These are phyloP conservation scores for Pseudocercospora cruenta DNA, from an alignment of 2,329 filamentous ascomycete species.

Conservation along the genomic window DNA sequence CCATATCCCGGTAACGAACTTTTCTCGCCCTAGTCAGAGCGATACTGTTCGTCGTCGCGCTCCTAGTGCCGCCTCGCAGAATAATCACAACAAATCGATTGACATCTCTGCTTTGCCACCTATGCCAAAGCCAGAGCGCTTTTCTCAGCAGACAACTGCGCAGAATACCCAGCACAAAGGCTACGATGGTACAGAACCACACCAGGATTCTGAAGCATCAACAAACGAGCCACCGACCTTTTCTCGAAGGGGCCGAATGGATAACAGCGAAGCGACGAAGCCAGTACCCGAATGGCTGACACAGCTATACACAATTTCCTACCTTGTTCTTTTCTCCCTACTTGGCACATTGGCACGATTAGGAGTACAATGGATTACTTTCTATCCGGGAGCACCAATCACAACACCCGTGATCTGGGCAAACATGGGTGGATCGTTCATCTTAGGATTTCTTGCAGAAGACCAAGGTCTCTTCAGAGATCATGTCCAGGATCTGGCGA, in stretches of 20 bases:
- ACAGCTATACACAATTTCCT: conserved; percentile 68
- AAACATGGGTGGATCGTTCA: conserved; percentile 77
- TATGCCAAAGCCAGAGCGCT: conserved; percentile 22
- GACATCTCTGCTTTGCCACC: conserved; percentile 26
- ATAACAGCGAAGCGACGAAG: not conserved
- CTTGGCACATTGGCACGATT: conserved; percentile 82
- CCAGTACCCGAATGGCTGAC: conserved; percentile 40
- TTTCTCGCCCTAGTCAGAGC: conserved; percentile 17
- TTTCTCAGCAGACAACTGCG: conserved; percentile 24
- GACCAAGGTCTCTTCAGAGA: conserved; percentile 74
- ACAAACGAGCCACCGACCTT: conserved; percentile 20
- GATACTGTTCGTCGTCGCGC: not conserved
- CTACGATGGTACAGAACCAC: conserved; percentile 11
- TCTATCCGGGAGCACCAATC: conserved; percentile 76
- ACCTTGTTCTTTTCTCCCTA: conserved; percentile 83
- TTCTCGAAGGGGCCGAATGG: conserved; percentile 20
- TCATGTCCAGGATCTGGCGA: conserved; percentile 59
- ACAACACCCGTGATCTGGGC: conserved; percentile 80
- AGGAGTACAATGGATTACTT: conserved; percentile 77
- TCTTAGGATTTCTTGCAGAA: conserved; percentile 86
- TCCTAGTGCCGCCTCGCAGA: conserved; percentile 18
- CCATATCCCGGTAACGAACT: conserved; percentile 22
- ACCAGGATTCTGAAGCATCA: conserved; percentile 2
- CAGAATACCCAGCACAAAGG: conserved; percentile 14
- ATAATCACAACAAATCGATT: conserved; percentile 12